A percentile compares a stretch with the other conserved stretches of the same genome.
Evolutionary conservation across 148 eudicot genomes (phyloP).

Genomic region (Vaccinium macrocarpon): DNA sequence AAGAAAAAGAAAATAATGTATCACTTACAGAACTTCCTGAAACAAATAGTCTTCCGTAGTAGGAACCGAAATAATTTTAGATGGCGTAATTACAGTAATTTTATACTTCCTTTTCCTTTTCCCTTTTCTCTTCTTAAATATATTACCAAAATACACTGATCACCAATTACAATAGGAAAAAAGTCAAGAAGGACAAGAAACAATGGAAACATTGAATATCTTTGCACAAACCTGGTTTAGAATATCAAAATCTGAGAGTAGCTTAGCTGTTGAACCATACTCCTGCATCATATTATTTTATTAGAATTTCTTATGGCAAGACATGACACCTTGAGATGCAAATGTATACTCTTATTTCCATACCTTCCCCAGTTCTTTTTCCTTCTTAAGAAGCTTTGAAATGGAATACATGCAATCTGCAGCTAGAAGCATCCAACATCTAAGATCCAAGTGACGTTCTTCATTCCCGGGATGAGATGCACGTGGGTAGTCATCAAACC

Average conservation of each 20-base stretch:
- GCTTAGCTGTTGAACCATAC: conserved; percentile 54
- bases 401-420: conserved; percentile 83
- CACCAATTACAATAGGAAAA: neutral
- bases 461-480: conserved; percentile 95
- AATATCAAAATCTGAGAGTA: conserved; percentile 75
- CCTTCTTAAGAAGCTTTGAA: conserved; percentile 49
- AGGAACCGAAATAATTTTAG: neutral
- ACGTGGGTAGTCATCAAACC: conserved; percentile 99
- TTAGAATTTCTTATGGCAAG: conserved; percentile 14
- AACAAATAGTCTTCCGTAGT: neutral
- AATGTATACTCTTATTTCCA: conserved; percentile 1
- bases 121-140: neutral
- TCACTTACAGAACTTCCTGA: neutral
- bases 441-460: conserved; percentile 96
- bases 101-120: neutral
- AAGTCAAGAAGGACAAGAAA: neutral
- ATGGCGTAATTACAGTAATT: neutral
- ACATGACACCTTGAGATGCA: conserved; percentile 11
- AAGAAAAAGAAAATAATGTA: neutral
- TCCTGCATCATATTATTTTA: conserved; percentile 50
- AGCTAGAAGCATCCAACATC: conserved; percentile 99
- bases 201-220: neutral
- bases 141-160: conserved; percentile 3
- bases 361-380: conserved; percentile 59
- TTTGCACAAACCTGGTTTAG: conserved; percentile 68